These are phyloP conservation scores for Trypanosoma theileri DNA, from an alignment of 208 protist genomes.

Conservation along the genomic window DNA sequence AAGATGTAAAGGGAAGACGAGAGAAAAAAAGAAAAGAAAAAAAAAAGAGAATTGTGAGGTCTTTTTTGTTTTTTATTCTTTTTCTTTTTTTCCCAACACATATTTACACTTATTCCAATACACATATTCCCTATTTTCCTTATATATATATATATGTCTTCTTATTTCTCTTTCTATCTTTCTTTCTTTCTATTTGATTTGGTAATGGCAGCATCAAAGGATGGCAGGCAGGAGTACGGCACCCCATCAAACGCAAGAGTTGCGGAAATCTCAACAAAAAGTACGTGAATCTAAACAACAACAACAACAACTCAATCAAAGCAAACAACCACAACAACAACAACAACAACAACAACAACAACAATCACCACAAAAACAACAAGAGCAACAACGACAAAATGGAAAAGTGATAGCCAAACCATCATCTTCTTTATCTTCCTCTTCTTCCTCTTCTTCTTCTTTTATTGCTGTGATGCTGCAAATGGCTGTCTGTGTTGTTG, in stretches of 20 bases:
- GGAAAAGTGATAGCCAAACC: not conserved
- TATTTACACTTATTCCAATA: not conserved
- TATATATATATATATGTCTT: constrained; percentile 4
- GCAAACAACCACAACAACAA: not conserved
- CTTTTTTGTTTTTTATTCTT: constrained; percentile 1
- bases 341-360: not conserved
- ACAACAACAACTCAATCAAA: not conserved
- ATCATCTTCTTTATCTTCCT: not conserved
- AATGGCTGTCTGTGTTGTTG: constrained; percentile 61
- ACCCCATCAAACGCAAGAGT: not conserved
- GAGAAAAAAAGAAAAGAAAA: too few relatives aligned
- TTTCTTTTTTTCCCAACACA: not conserved
- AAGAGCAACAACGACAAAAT: not conserved
- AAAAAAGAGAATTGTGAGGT: not conserved
- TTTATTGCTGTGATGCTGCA: constrained; percentile 32
- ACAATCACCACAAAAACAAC: not conserved
- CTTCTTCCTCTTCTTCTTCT: not conserved
- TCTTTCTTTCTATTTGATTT: not conserved
- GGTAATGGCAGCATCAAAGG: not conserved
- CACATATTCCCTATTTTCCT: too few relatives aligned
- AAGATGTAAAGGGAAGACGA: too few relatives aligned
- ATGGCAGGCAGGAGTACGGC: not conserved
- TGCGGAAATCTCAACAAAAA: constrained; percentile 1
- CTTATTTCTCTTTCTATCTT: not conserved
- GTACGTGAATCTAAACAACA: not conserved